Evolutionary conservation across 1,139 yeast genomes (phyloP).

Genomic region (Suhomyces maxii): DNA sequence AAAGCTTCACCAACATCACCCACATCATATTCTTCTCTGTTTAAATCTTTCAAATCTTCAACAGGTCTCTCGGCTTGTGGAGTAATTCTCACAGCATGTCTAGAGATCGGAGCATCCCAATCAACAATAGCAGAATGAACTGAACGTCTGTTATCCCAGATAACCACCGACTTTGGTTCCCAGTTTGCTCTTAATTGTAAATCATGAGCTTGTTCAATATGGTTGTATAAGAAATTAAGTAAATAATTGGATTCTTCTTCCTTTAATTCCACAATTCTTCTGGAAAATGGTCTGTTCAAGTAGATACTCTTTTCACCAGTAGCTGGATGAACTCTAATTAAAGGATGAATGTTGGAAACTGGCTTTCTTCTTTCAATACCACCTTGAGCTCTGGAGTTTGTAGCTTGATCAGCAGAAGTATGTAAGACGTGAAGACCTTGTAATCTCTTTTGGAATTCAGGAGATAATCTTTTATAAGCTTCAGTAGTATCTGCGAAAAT

Average conservation of each 20-base stretch:
- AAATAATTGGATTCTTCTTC: slow-evolving; percentile 54
- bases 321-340: slow-evolving; percentile 59
- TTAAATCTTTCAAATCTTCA: slow-evolving; percentile 33
- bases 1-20: slow-evolving; percentile 43
- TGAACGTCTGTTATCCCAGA: slow-evolving; percentile 50
- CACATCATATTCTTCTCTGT: slow-evolving; percentile 36
- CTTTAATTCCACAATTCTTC: slow-evolving; percentile 56
- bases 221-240: slow-evolving; percentile 50
- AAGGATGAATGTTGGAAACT: slow-evolving; percentile 51
- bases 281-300: slow-evolving; percentile 56
- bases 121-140: slow-evolving; percentile 46
- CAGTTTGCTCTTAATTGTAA: slow-evolving; percentile 58
- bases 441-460: slow-evolving; percentile 27
- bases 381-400: slow-evolving; percentile 34
- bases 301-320: slow-evolving; percentile 53
- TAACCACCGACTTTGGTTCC: slow-evolving; percentile 57
- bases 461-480: slow-evolving; percentile 29
- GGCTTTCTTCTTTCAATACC: slow-evolving; percentile 47
- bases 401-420: slow-evolving; percentile 28
- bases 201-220: slow-evolving; percentile 49
- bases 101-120: slow-evolving; percentile 42
- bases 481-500: slow-evolving; percentile 29
- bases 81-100: slow-evolving; percentile 47
- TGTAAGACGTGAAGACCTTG: slow-evolving; percentile 28
- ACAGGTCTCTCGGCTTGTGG: slow-evolving; percentile 52